Evolutionary conservation across 2,329 filamentous ascomycete genomes (phyloP), one percentile per base, ranked within the genome.

Genomic region (Metarhizium humberi): DNA sequence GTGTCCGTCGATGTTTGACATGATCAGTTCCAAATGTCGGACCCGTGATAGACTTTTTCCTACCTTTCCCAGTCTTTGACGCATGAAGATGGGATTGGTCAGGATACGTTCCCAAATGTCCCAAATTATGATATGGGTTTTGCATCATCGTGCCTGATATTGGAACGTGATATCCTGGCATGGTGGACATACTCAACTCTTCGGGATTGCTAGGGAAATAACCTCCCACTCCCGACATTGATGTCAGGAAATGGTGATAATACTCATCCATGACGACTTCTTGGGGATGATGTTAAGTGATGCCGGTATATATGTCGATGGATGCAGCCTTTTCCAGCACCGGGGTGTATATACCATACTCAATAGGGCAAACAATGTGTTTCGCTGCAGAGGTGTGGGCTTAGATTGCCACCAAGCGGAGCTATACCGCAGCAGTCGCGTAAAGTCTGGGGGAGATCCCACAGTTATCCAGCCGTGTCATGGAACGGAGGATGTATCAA

Each of bases 1-100:
- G 81, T 47, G 94, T 97, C 62, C 94, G 84, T 58, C 92, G 87
- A 69, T 97, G 92, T 71, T 97, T 97, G 62, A 95, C 87, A 65
- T 88, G 86, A 58, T 95, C 69, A 42, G 61, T 47, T 25, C 65
- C 88, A 50, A 75, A 59, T 3, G 75, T 77, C 2, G 74, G 67
- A 1, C 61, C 65, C 34, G 62, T 58, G 8, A 59, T 62, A 18
- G 78, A 79, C 60, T 81, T 82, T 55, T 78, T 75, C 52, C 79
- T 73, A 58, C 69, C 73, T 62, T 78, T 75, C 51, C 76, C 73
- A 11, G 74, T 60, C 62, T 80, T 80, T 16, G 75, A 68, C 2
- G 74, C 64, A 57, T 73, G 75, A 57, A 78, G 75, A 65, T 75
- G 70, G 46, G 75, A 71, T 6, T 77, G 74, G 40, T 81, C 78